Evolutionary conservation across 352 stramenopile genomes (phyloP).

Genomic region (Phytopythium kandeliae): DNA sequence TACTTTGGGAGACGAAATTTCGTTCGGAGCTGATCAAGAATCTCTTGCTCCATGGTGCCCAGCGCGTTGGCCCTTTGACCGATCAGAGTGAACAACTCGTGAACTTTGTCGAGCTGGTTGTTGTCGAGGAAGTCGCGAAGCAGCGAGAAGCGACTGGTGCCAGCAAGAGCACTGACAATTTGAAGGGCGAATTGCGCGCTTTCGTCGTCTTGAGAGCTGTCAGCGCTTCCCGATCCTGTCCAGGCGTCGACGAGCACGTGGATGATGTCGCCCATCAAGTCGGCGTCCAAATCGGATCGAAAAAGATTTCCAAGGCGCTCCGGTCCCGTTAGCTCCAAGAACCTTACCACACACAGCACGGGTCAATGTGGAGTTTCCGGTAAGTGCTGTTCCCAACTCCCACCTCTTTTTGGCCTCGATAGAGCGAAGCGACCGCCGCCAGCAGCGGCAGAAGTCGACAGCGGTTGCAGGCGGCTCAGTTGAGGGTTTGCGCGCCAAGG

Average conservation of each 20-base stretch:
- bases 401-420: constrained; percentile 47
- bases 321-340: constrained; percentile 52
- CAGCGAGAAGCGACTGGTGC: constrained; percentile 48
- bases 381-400: background rate
- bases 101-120: constrained; percentile 46
- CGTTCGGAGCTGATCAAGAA: constrained; percentile 10
- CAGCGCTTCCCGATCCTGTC: background rate
- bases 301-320: constrained; percentile 47
- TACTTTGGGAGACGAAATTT: constrained; percentile 14
- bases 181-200: constrained; percentile 29
- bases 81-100: constrained; percentile 19
- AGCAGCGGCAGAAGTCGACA: constrained; percentile 66
- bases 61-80: constrained; percentile 1
- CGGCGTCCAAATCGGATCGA: constrained; percentile 59
- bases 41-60: constrained; percentile 7
- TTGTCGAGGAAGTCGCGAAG: constrained; percentile 70
- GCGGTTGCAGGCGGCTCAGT: constrained; percentile 30
- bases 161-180: constrained; percentile 31
- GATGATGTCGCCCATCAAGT: constrained; percentile 67
- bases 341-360: constrained; percentile 20
- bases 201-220: constrained; percentile 7
- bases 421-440: constrained; percentile 58
- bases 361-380: background rate
- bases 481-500: constrained; percentile 3
- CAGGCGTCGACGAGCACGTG: constrained; percentile 34